phyloP scores from a whole-genome alignment of 805 yeast species.

The Cyberlindnera misumaiensis region DNA sequence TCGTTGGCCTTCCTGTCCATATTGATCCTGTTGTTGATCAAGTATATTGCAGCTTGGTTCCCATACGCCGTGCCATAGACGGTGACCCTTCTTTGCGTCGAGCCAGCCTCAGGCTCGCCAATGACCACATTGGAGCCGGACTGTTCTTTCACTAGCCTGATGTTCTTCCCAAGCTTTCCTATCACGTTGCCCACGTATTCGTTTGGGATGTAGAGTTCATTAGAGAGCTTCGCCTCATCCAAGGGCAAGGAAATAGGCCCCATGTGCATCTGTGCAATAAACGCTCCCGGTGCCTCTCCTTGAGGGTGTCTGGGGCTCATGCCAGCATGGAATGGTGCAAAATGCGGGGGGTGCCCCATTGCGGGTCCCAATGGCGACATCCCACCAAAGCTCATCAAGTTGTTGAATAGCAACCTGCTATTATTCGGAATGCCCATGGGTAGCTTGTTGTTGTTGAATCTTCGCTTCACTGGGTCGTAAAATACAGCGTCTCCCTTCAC shows the following conservation, averaged over 20 bases:
- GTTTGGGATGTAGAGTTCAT: conserved; percentile 71
- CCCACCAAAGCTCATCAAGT: conserved; percentile 1
- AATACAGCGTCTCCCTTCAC: conserved; percentile 48
- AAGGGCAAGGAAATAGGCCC: conserved; percentile 2
- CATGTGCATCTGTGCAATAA: neutral
- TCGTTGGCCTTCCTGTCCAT: conserved; percentile 50
- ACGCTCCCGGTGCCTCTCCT: no score
- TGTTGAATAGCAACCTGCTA: neutral
- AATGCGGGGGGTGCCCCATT: neutral
- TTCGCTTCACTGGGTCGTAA: conserved; percentile 43
- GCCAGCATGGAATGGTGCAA: neutral
- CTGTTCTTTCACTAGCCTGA: conserved; percentile 66
- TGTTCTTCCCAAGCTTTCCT: conserved; percentile 80
- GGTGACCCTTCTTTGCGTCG: conserved; percentile 54
- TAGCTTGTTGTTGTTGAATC: conserved; percentile 1
- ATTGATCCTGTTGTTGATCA: conserved; percentile 63
- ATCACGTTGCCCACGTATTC: conserved; percentile 77
- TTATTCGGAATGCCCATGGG: neutral
- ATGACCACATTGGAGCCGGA: conserved; percentile 74
- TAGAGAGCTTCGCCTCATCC: conserved; percentile 34
- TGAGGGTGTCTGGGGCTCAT: neutral
- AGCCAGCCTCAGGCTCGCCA: conserved; percentile 48
- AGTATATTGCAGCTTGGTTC: conserved; percentile 63
- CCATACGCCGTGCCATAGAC: conserved; percentile 62
- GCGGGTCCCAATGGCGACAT: neutral